phyloP scores from a whole-genome alignment of 495 filamentous ascomycete genomes.

The Tetracladium setigerum region DNA sequence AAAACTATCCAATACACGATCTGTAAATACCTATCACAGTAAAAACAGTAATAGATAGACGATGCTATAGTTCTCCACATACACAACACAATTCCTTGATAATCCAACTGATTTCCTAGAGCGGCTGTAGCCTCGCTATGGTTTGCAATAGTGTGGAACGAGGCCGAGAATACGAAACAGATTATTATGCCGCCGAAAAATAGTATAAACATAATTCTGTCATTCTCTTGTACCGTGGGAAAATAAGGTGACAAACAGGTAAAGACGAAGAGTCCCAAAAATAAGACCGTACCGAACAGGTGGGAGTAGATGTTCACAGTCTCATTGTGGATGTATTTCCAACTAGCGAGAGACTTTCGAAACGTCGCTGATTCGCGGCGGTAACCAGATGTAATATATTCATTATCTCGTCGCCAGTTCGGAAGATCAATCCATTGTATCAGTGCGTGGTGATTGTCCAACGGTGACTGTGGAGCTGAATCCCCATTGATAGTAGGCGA shows the following conservation, averaged over 20 bases:
- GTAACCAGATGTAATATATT: slow-evolving; percentile 1
- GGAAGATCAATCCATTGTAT: not conserved
- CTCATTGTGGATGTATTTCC: slow-evolving; percentile 38
- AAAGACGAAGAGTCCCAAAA: slow-evolving; percentile 31
- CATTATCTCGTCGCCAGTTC: slow-evolving; percentile 10
- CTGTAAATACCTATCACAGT: slow-evolving; percentile 27
- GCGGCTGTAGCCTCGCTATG: slow-evolving; percentile 33
- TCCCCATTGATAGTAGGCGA: no score
- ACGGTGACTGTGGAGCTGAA: no score
- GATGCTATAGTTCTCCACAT: slow-evolving; percentile 48
- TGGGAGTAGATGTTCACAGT: slow-evolving; percentile 48
- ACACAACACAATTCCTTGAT: slow-evolving; percentile 43
- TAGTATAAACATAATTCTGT: slow-evolving; percentile 35
- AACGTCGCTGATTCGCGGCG: slow-evolving; percentile 16
- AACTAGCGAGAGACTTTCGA: slow-evolving; percentile 27
- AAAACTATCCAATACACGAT: slow-evolving; percentile 27
- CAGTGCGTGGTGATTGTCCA: no score
- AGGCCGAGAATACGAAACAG: slow-evolving; percentile 42
- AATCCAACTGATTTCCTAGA: slow-evolving; percentile 39
- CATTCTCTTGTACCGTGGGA: slow-evolving; percentile 22
- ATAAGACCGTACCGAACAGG: slow-evolving; percentile 32
- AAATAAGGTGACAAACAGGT: slow-evolving; percentile 22
- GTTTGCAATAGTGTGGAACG: slow-evolving; percentile 41
- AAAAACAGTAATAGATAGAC: slow-evolving; percentile 45
- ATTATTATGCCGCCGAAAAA: slow-evolving; percentile 42